Evolutionary conservation across 1,284 basidiomycete genomes (phyloP).

Genomic region (Trichosporon inkin): DNA sequence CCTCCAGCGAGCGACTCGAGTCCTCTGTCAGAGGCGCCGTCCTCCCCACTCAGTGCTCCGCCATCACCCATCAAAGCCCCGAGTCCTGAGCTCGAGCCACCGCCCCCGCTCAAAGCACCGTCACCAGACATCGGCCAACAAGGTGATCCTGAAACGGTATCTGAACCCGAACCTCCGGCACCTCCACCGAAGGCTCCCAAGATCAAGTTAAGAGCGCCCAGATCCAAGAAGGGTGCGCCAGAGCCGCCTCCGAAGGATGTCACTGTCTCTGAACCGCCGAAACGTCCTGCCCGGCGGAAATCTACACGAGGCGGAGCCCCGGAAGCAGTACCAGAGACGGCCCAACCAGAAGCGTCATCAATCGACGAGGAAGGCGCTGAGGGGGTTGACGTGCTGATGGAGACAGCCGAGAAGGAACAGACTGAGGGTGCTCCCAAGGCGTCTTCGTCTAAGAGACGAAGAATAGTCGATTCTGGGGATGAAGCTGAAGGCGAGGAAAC

Average conservation of each 20-base stretch:
- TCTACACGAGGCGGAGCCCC: neutral
- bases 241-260: neutral
- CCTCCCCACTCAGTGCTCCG: neutral
- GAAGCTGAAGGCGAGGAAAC: neutral
- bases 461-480: neutral
- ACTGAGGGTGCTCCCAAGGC: neutral
- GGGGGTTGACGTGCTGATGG: neutral
- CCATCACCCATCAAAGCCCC: neutral
- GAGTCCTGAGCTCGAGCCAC: slow-evolving; percentile 3
- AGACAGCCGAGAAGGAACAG: neutral
- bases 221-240: neutral
- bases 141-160: neutral
- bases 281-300: neutral
- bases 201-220: neutral
- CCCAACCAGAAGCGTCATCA: neutral
- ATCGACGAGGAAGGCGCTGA: neutral
- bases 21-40: slow-evolving; percentile 6
- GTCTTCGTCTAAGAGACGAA: slow-evolving; percentile 2
- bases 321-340: neutral
- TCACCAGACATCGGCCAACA: neutral
- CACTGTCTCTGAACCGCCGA: neutral
- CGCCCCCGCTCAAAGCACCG: neutral
- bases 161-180: neutral
- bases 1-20: neutral
- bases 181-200: slow-evolving; percentile 1